phyloP scores from a whole-genome alignment of 139 green algal genomes.

The Yamagishiella unicocca region DNA sequence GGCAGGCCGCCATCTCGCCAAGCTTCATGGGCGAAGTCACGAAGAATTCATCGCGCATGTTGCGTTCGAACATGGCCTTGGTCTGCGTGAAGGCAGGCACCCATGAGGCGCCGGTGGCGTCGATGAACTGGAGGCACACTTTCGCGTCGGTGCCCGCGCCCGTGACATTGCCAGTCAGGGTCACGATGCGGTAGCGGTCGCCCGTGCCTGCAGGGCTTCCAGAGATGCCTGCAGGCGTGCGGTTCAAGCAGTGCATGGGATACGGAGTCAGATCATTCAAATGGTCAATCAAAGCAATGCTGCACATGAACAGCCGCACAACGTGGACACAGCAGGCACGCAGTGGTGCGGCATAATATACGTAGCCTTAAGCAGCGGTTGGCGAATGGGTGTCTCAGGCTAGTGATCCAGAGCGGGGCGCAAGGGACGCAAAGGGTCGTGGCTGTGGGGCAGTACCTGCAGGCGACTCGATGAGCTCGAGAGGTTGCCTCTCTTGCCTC shows the following conservation, averaged over 20 bases:
- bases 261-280: too few relatives aligned
- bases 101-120: slow-evolving; percentile 41
- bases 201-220: neutral
- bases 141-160: slow-evolving; percentile 62
- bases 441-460: too few relatives aligned
- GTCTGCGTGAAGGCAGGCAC: slow-evolving; percentile 51
- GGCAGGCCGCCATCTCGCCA: slow-evolving; percentile 17
- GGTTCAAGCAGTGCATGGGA: too few relatives aligned
- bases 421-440: too few relatives aligned
- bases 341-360: too few relatives aligned
- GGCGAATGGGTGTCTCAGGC: too few relatives aligned
- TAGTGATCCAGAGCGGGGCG: too few relatives aligned
- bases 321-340: too few relatives aligned
- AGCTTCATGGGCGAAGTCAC: slow-evolving; percentile 8
- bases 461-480: slow-evolving; percentile 53
- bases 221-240: slow-evolving; percentile 31
- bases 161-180: slow-evolving; percentile 52
- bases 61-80: slow-evolving; percentile 57
- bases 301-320: too few relatives aligned
- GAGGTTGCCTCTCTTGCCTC: slow-evolving; percentile 33
- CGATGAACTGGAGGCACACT: slow-evolving; percentile 53
- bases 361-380: too few relatives aligned
- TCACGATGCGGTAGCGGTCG: slow-evolving; percentile 51
- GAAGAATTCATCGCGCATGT: slow-evolving; percentile 45
- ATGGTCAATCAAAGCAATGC: too few relatives aligned